Base-by-base conservation (phyloP, 805 yeast species). In the Candida maltosa region DNA sequence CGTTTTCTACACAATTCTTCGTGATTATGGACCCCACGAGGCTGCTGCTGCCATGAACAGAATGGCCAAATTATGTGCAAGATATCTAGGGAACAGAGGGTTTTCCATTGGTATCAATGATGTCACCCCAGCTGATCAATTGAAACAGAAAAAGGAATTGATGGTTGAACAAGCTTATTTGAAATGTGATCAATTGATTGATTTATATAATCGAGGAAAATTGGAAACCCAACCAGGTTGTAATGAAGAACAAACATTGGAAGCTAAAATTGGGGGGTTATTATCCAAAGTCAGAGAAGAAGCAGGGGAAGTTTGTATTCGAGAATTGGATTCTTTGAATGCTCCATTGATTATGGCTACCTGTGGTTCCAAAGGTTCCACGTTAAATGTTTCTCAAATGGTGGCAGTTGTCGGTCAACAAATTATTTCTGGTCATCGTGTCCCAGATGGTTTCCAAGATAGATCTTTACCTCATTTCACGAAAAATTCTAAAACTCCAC, bases 331-430 rank as follows among this genome's bases (percentile, higher is more conserved):
- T 46, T 77, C 83, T 34, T 76, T 87, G 33, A 93, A 93, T 57
- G 96, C 98, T 16, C 98, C 98, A 26, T 75, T 93, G 53, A 91
- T 93, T 56, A 93, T 93, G 99, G 97, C 99, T 9, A 87, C 96
- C 2, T 93, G 97, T 75, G 99, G 99, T 49, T 91, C 97, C 27
- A 93, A 93, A 62, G 99, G 99, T 63, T 93, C 97, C 26, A 88
- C 96, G 0, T 75, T 94, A 44, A 93, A 93, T 61, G 98, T 93
- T 20, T 93, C 98, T 10, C 99, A 93, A 70, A 93, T 93, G 99
- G 97, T 93, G 74, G 99, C 99, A 0, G 96, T 91, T 57, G 98
- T 93, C 19, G 98, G 98, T 37, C 99, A 93, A 68, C 99, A 93
- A 65, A 93, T 93, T 69, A 93, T 93, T 49, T 82, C 96, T 4